Evolutionary conservation across 2,329 filamentous ascomycete species (phyloP).

Genomic region (Pseudocercospora fuligena): DNA sequence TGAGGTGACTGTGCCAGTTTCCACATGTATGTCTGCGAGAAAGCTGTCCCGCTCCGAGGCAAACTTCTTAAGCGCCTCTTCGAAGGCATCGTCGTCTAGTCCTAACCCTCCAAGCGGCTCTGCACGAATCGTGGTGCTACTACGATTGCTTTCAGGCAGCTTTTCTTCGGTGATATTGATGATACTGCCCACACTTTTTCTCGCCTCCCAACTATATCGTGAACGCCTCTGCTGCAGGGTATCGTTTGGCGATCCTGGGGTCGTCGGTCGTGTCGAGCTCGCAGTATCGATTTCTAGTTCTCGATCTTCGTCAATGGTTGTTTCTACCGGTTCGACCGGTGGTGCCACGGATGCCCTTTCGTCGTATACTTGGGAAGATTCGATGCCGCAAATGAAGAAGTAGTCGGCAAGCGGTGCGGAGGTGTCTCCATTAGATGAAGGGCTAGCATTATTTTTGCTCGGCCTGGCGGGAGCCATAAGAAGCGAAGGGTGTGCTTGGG

Average conservation of each 20-base stretch:
- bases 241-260: constrained; percentile 49
- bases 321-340: constrained; percentile 49
- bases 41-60: constrained; percentile 94
- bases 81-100: constrained; percentile 74
- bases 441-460: constrained; percentile 24
- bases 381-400: constrained; percentile 66
- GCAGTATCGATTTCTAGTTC: constrained; percentile 58
- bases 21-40: constrained; percentile 87
- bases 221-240: constrained; percentile 42
- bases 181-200: constrained; percentile 58
- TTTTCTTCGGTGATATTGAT: constrained; percentile 50
- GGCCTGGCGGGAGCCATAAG: constrained; percentile 32
- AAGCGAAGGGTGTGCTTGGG: constrained; percentile 14
- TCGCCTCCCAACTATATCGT: constrained; percentile 52
- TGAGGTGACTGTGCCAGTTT: constrained; percentile 71
- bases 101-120: constrained; percentile 46
- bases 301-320: constrained; percentile 66
- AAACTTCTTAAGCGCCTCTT: constrained; percentile 90
- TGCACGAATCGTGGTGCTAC: constrained; percentile 66
- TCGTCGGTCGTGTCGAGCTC: constrained; percentile 55
- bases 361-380: constrained; percentile 58
- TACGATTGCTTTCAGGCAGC: constrained; percentile 64
- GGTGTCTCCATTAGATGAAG: constrained; percentile 43
- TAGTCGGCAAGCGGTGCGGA: constrained; percentile 66
- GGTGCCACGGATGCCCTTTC: constrained; percentile 40